These are phyloP conservation scores for Aspergillus sparsus DNA, from an alignment of 495 filamentous ascomycete genomes.

Conservation along the genomic window DNA sequence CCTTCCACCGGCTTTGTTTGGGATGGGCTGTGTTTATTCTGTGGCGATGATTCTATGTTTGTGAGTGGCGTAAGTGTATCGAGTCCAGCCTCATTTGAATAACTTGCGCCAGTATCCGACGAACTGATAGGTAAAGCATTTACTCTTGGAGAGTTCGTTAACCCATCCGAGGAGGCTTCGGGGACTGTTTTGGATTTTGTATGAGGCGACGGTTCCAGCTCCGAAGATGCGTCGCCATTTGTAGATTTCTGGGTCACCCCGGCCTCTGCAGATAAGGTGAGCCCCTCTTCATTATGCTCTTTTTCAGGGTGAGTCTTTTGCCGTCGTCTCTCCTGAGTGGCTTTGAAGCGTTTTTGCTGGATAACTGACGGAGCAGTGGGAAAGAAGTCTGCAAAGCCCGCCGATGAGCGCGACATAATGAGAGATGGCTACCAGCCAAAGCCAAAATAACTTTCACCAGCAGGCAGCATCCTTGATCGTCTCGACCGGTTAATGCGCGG, in stretches of 20 bases:
- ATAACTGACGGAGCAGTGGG: slow-evolving; percentile 77
- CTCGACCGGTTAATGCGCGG: slow-evolving; percentile 25
- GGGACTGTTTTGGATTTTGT: slow-evolving; percentile 18
- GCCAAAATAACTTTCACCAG: slow-evolving; percentile 33
- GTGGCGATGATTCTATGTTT: slow-evolving; percentile 72
- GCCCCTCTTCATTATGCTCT: slow-evolving; percentile 23
- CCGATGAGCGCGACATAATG: slow-evolving; percentile 76
- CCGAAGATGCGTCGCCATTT: slow-evolving; percentile 15
- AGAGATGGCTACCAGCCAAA: slow-evolving; percentile 50
- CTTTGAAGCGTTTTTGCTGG: slow-evolving; percentile 52
- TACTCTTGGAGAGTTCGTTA: slow-evolving; percentile 65
- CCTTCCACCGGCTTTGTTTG: slow-evolving; percentile 39
- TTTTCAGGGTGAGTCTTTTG: slow-evolving; percentile 29
- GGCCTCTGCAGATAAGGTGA: slow-evolving; percentile 10
- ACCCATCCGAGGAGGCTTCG: slow-evolving; percentile 57
- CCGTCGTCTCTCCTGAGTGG: slow-evolving; percentile 45
- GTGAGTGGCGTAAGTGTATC: slow-evolving; percentile 76
- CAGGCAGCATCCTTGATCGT: slow-evolving; percentile 47
- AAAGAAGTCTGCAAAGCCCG: slow-evolving; percentile 89
- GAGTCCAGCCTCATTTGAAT: slow-evolving; percentile 50
- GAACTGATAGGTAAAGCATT: slow-evolving; percentile 63
- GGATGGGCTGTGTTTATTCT: slow-evolving; percentile 57
- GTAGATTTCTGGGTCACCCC: slow-evolving; percentile 14
- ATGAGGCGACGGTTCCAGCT: slow-evolving; percentile 14
- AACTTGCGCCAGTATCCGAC: slow-evolving; percentile 37